Percentiles rank a stretch among this genome's conserved stretches.
Conservation (phyloP, 2,329 filamentous ascomycete species). For the Clarireedia paspali region DNA sequence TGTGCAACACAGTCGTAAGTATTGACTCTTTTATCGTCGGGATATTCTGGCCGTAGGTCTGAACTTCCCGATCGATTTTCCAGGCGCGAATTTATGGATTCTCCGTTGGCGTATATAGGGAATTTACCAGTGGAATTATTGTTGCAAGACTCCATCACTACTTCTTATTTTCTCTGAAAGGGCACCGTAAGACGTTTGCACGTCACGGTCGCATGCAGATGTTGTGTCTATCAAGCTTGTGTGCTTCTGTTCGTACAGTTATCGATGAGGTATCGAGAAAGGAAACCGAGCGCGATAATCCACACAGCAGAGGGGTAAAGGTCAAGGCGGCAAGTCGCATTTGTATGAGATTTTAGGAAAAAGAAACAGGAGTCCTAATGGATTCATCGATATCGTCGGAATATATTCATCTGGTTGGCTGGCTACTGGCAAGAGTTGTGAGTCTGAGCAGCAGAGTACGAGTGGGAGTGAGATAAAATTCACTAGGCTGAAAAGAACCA, state of each 20-base stretch:
- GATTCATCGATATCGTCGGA: neutral
- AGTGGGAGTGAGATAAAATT: neutral
- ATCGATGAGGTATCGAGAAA: no score
- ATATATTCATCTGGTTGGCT: no score
- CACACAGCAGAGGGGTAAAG: no score
- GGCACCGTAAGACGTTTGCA: neutral
- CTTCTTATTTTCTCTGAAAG: constrained; percentile 9
- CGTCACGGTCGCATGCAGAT: constrained; percentile 24
- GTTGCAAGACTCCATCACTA: constrained; percentile 31
- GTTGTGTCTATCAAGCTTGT: constrained; percentile 12
- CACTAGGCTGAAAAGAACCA: no score
- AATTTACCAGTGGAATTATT: constrained; percentile 28
- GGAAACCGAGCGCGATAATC: no score
- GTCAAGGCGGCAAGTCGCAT: neutral
- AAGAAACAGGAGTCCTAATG: neutral
- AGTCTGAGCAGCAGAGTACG: neutral
- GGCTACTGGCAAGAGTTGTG: neutral
- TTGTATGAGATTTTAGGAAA: neutral
- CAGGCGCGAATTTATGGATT: constrained; percentile 6
- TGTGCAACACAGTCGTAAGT: constrained; percentile 7
- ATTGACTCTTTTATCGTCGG: constrained; percentile 1
- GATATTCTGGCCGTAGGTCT: constrained; percentile 15
- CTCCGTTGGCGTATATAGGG: constrained; percentile 8
- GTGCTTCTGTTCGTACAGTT: constrained; percentile 6
- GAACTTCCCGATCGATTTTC: constrained; percentile 9